Evolutionary conservation across 108 stramenopile genomes (phyloP), one percentile per base, ranked within the genome.

Genomic region (Pseudonitzschia delicatissima): DNA sequence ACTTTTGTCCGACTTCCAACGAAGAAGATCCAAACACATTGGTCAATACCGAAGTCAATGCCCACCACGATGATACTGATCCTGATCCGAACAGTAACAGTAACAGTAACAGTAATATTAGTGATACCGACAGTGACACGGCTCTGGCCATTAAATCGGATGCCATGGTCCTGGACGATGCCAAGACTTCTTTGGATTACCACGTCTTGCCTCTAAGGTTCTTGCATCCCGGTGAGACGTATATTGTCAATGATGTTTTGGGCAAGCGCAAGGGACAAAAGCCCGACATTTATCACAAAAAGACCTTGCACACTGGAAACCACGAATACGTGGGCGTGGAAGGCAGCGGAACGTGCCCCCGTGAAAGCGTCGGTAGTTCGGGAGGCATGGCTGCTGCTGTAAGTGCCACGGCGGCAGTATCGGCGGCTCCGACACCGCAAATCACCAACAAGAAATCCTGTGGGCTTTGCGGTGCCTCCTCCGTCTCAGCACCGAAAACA

Each of bases 381-480:
- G n/a, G n/a, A n/a, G n/a, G n/a, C n/a, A n/a, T n/a, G n/a, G n/a
- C 42, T 44, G 68, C 58, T n/a, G n/a, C n/a, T n/a, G n/a, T n/a
- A n/a, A n/a, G n/a, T n/a, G 40, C 15, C 40, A 15, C 15, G 40
- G 40, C 15, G 40, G 40, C 15, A 42, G 40, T 42, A 15, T 15
- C 15, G 15, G 52, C 45, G 66, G 45, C 72, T 67, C 29, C 62
- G 74, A 39, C 45, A 49, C 35, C 45, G 61, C 62, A 23, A 21
- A 31, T 44, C 66, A 64, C 31, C 62, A 50, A 57, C 50, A 20
- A 92, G 86, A 76, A 89, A 88, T 65, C 67, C 76, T 29, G 91
- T 92, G 29, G 87, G 87, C 55, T 90, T 90, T 62, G 85, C 87
- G 29, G 76, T 86, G n/a, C 51, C 71, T 5, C 84, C 90, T 8